Conservation (phyloP, 305 asterid species). For the Rubia occidens region DNA sequence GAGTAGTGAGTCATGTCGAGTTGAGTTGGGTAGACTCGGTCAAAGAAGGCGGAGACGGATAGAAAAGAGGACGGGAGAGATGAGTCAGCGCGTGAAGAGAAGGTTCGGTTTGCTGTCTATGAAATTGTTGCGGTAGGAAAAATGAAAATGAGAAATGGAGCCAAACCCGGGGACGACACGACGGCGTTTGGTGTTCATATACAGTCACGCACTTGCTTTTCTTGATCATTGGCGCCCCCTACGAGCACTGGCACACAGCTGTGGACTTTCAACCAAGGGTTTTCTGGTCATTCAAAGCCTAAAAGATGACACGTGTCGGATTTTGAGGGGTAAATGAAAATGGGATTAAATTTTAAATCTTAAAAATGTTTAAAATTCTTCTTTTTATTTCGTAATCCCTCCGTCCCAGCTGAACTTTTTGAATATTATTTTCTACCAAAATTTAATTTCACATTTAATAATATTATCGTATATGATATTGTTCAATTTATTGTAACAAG, state of each 20-base stretch:
- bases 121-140: conserved; percentile 5
- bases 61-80: not conserved
- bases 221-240: not conserved
- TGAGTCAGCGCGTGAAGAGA: not conserved
- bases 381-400: too few relatives aligned
- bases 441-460: too few relatives aligned
- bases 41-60: conserved; percentile 38
- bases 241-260: conserved; percentile 2
- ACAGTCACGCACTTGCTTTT: conserved; percentile 10
- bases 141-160: not conserved
- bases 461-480: too few relatives aligned
- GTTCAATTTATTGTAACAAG: too few relatives aligned
- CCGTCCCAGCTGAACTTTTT: too few relatives aligned
- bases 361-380: too few relatives aligned
- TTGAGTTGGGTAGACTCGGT: conserved; percentile 32
- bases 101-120: conserved; percentile 18
- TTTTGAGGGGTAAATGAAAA: not conserved
- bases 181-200: conserved; percentile 16
- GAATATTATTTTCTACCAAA: too few relatives aligned
- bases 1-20: conserved; percentile 6
- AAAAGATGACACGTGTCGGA: conserved; percentile 7
- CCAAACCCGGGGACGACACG: conserved; percentile 7
- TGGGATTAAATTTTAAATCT: not conserved
- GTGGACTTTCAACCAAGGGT: conserved; percentile 7
- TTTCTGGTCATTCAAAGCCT: not conserved